Percentiles rank a stretch among this genome's conserved stretches.
Evolutionary conservation across 2,329 filamentous ascomycete species (phyloP).

Genomic region (Ramularia collo-cygni): DNA sequence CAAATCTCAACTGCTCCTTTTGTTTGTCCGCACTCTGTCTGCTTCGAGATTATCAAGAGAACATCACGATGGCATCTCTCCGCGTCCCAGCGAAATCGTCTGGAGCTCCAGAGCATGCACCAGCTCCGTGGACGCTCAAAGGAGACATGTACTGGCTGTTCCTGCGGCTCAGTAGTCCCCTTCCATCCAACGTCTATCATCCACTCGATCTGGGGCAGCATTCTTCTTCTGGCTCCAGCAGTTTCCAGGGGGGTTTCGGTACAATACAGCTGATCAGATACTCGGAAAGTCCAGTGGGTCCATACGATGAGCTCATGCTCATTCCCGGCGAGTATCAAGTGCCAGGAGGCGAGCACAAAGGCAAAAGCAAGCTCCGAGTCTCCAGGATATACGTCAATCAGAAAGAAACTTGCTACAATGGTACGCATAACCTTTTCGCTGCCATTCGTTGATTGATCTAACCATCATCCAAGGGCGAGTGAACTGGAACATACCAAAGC

Average conservation of each 20-base stretch:
- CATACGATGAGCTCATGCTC: conserved; percentile 4
- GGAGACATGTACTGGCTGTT: conserved; percentile 13
- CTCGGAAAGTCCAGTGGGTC: conserved; percentile 2
- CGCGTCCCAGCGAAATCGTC: no score
- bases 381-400: conserved; percentile 5
- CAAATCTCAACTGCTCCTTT: no score
- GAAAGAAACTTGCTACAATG: conserved; percentile 1
- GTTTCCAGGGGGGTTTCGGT: conserved; percentile 7
- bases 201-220: conserved; percentile 5
- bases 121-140: conserved; percentile 10
- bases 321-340: conserved; percentile 4
- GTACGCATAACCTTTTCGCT: conserved; percentile 1
- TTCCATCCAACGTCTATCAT: conserved; percentile 7
- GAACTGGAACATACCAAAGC: conserved; percentile 7
- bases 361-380: conserved; percentile 4
- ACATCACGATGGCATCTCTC: no score
- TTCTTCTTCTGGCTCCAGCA: not conserved
- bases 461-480: not conserved
- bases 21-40: no score
- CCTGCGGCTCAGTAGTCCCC: conserved; percentile 4
- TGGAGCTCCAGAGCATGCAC: not conserved
- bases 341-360: not conserved
- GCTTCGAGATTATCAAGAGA: no score
- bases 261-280: conserved; percentile 2
- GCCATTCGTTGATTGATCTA: not conserved